Conservation (phyloP, 2,329 filamentous ascomycete genomes). For the Talaromyces sp. region DNA sequence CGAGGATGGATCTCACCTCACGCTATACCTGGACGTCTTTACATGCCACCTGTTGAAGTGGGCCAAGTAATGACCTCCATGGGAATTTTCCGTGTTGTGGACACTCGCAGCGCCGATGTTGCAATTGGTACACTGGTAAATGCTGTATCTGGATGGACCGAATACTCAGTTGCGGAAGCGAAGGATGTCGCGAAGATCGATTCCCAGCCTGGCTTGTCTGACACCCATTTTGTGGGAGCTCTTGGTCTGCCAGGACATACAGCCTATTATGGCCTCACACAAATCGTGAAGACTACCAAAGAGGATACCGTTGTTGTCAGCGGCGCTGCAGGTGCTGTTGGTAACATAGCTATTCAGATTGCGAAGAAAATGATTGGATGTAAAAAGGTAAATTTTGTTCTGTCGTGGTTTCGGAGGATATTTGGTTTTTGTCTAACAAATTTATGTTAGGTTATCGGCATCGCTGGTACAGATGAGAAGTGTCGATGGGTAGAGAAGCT, state of each 20-base stretch:
- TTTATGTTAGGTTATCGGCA: constrained; percentile 54
- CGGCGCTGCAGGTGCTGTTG: constrained; percentile 54
- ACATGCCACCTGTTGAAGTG: constrained; percentile 48
- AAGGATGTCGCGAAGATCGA: constrained; percentile 31
- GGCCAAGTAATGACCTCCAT: constrained; percentile 44
- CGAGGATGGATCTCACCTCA: constrained; percentile 53
- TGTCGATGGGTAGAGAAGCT: constrained; percentile 57
- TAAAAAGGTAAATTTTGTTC: constrained; percentile 8
- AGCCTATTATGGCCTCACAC: constrained; percentile 51
- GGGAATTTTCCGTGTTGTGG: constrained; percentile 42
- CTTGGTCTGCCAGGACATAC: constrained; percentile 42
- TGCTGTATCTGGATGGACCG: constrained; percentile 42
- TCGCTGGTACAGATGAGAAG: constrained; percentile 57
- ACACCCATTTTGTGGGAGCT: constrained; percentile 50
- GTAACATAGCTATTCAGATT: constrained; percentile 56
- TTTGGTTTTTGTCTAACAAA: not conserved
- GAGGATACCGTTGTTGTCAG: constrained; percentile 51
- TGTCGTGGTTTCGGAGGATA: not conserved
- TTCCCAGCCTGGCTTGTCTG: constrained; percentile 38
- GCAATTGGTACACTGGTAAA: constrained; percentile 41
- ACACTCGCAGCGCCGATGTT: constrained; percentile 34
- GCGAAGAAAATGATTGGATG: constrained; percentile 46
- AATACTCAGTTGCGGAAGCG: constrained; percentile 45
- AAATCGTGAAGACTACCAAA: constrained; percentile 41
- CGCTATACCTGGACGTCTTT: constrained; percentile 48